Evolutionary conservation across 805 yeast species (phyloP).

Genomic region (Danielia reshetovae): DNA sequence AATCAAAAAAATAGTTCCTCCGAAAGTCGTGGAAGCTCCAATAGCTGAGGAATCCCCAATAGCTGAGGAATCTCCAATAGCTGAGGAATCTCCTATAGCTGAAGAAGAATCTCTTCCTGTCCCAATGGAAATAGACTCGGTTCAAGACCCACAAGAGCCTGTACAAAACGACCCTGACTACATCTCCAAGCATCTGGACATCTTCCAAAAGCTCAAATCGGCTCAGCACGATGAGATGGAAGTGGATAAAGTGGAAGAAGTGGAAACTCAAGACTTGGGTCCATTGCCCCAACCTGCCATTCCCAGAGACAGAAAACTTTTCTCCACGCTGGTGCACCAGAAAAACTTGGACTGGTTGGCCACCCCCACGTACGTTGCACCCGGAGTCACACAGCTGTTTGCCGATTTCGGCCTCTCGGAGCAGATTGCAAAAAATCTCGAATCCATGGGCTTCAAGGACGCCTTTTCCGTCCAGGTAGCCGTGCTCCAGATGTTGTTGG

Average conservation of each 20-base stretch:
- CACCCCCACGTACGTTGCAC: slow-evolving; percentile 53
- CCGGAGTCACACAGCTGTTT: slow-evolving; percentile 47
- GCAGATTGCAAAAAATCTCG: slow-evolving; percentile 44
- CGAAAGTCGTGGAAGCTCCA: too few relatives aligned
- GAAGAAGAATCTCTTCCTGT: too few relatives aligned
- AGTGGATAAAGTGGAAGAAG: slow-evolving; percentile 16
- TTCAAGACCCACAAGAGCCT: too few relatives aligned
- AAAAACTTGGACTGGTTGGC: slow-evolving; percentile 63
- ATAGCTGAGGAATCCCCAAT: too few relatives aligned
- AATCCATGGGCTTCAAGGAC: slow-evolving; percentile 38
- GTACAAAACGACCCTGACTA: slow-evolving; percentile 15
- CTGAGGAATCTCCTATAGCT: too few relatives aligned
- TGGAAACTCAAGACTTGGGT: slow-evolving; percentile 38
- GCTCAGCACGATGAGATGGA: slow-evolving; percentile 14
- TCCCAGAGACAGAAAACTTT: slow-evolving; percentile 47
- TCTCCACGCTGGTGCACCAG: slow-evolving; percentile 21
- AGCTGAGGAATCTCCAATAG: too few relatives aligned
- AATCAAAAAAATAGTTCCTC: too few relatives aligned
- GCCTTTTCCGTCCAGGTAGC: slow-evolving; percentile 80
- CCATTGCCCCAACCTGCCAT: slow-evolving; percentile 85
- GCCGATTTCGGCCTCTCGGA: slow-evolving; percentile 43
- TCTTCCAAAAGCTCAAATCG: slow-evolving; percentile 48
- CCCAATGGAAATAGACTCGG: too few relatives aligned
- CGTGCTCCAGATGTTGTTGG: slow-evolving; percentile 52
- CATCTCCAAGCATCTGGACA: slow-evolving; percentile 42